Conservation (phyloP, 495 filamentous ascomycete species). For the Pseudoneurospora amorphoporcata region DNA sequence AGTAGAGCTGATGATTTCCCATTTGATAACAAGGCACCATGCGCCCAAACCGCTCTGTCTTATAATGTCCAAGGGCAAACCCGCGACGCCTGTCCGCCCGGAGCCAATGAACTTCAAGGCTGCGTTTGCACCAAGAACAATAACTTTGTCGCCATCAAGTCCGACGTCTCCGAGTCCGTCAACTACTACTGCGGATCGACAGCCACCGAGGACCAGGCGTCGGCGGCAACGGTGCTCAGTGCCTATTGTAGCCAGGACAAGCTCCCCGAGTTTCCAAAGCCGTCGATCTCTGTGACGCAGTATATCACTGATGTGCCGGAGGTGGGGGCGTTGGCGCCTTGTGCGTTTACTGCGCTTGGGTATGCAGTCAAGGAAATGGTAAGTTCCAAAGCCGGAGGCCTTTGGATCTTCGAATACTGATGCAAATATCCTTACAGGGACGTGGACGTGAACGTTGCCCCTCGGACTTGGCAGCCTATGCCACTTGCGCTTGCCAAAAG, state of each 20-base stretch:
- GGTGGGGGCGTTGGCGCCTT: slow-evolving; percentile 31
- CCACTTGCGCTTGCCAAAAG: slow-evolving; percentile 38
- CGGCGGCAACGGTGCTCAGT: slow-evolving; percentile 30
- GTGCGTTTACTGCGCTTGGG: slow-evolving; percentile 28
- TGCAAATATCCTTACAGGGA: slow-evolving; percentile 5
- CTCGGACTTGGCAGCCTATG: slow-evolving; percentile 27
- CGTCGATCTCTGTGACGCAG: slow-evolving; percentile 25
- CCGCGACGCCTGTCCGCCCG: slow-evolving; percentile 27
- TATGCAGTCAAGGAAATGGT: slow-evolving; percentile 32
- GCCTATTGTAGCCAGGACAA: slow-evolving; percentile 38
- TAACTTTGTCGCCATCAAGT: slow-evolving; percentile 30
- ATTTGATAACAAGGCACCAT: slow-evolving; percentile 33
- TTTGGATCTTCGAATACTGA: not conserved
- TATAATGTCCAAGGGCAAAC: slow-evolving; percentile 33
- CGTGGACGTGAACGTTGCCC: slow-evolving; percentile 26
- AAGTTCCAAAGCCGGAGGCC: slow-evolving; percentile 4
- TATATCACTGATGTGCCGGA: slow-evolving; percentile 40
- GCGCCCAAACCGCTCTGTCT: slow-evolving; percentile 30
- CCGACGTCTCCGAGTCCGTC: slow-evolving; percentile 26
- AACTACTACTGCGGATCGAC: slow-evolving; percentile 30
- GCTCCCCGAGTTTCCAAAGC: slow-evolving; percentile 24
- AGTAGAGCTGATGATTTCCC: not conserved
- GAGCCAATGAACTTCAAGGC: slow-evolving; percentile 30
- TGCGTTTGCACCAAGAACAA: slow-evolving; percentile 42
- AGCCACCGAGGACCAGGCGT: slow-evolving; percentile 35